Conservation (phyloP, 257 asterid species). For the Lavandula angustifolia region DNA sequence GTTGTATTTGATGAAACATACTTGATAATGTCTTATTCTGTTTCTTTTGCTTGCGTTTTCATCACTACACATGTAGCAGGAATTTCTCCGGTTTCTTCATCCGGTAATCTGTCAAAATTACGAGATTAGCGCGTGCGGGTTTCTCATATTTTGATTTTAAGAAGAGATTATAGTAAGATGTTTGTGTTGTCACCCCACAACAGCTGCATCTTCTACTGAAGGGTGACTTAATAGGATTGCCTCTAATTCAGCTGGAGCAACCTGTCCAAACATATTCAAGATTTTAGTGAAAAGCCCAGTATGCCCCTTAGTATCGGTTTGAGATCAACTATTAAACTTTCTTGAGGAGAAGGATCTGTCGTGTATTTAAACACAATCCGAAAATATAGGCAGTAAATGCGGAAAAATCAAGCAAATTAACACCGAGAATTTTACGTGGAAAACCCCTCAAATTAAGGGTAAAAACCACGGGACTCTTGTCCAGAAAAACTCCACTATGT, state of each 20-base stretch:
- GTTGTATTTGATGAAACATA: slow-evolving; percentile 70
- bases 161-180: neutral
- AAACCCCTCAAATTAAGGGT: no score
- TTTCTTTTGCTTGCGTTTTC: slow-evolving; percentile 56
- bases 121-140: neutral
- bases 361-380: no score
- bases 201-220: slow-evolving; percentile 89
- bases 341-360: no score
- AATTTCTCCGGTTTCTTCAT: slow-evolving; percentile 82
- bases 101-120: slow-evolving; percentile 51
- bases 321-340: no score
- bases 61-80: slow-evolving; percentile 87
- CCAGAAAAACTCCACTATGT: no score
- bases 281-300: neutral
- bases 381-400: no score
- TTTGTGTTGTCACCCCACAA: slow-evolving; percentile 59
- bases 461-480: no score
- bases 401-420: no score
- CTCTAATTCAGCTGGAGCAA: slow-evolving; percentile 97
- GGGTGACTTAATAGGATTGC: slow-evolving; percentile 85
- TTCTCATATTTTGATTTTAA: neutral
- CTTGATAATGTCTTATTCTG: slow-evolving; percentile 65
- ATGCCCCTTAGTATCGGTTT: neutral
- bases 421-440: no score
- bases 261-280: slow-evolving; percentile 42